Evolutionary conservation across 768 basidiomycete species (phyloP).

Genomic region (Xanthoconium purpureum): DNA sequence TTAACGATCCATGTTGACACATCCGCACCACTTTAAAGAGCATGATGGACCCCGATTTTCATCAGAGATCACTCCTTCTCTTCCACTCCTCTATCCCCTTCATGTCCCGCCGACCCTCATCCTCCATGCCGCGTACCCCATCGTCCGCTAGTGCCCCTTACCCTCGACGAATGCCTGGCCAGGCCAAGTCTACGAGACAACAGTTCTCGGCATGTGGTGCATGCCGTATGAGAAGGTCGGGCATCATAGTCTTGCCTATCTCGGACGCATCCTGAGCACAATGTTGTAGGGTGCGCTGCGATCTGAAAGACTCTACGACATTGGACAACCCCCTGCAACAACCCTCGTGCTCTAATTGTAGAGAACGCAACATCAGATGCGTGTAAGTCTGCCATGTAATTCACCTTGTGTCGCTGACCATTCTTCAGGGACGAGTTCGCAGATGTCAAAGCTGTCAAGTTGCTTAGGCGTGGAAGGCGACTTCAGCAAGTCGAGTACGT

Average conservation of each 20-base stretch:
- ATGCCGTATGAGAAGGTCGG: slow-evolving; percentile 82
- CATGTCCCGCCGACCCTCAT: slow-evolving; percentile 61
- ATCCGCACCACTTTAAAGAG: slow-evolving; percentile 19
- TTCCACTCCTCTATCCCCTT: slow-evolving; percentile 17
- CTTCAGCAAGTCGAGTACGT: slow-evolving; percentile 83
- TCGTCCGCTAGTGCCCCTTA: slow-evolving; percentile 32
- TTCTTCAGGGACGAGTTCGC: slow-evolving; percentile 80
- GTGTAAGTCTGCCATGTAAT: slow-evolving; percentile 58
- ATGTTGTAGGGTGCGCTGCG: slow-evolving; percentile 75
- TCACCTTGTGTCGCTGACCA: slow-evolving; percentile 5
- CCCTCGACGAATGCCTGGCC: slow-evolving; percentile 50
- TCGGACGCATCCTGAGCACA: neutral
- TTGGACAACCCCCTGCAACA: slow-evolving; percentile 39
- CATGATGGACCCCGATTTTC: slow-evolving; percentile 25
- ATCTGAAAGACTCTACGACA: slow-evolving; percentile 77
- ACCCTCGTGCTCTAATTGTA: slow-evolving; percentile 82
- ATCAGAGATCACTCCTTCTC: slow-evolving; percentile 11
- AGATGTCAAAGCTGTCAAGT: slow-evolving; percentile 85
- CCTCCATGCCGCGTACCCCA: slow-evolving; percentile 31
- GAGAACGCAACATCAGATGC: slow-evolving; percentile 87
- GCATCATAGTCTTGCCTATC: neutral
- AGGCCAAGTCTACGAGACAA: slow-evolving; percentile 73
- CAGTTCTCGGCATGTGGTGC: slow-evolving; percentile 95
- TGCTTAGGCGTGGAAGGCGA: slow-evolving; percentile 73
- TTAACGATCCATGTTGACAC: slow-evolving; percentile 22